Conservation (phyloP, 169 alveolate species). For the Eimeria tenella region DNA sequence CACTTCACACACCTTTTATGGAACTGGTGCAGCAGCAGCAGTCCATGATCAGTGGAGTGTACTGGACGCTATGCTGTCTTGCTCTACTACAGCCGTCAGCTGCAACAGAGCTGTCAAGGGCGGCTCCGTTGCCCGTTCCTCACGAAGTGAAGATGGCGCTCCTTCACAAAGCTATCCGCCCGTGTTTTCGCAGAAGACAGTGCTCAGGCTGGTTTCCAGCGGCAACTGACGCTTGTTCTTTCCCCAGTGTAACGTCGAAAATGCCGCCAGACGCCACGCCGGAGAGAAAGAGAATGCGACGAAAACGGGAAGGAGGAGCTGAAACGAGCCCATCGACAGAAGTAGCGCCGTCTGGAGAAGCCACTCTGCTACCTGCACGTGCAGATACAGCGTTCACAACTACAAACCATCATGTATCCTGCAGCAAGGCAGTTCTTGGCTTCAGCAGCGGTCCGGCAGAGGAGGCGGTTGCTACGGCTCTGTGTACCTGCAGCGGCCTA, state of each 20-base stretch:
- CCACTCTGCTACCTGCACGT: neutral
- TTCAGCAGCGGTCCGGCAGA: slow-evolving; percentile 35
- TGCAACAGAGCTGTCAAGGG: neutral
- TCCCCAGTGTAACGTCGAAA: neutral
- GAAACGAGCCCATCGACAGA: neutral
- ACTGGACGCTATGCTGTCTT: slow-evolving; percentile 56
- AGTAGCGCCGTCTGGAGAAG: neutral
- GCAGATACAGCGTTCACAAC: neutral
- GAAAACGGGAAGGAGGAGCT: neutral
- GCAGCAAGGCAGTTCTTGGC: neutral
- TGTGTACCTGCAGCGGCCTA: slow-evolving; percentile 58
- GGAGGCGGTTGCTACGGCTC: slow-evolving; percentile 36
- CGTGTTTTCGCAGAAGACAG: slow-evolving; percentile 25
- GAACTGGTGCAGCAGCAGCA: slow-evolving; percentile 55
- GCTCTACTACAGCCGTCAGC: slow-evolving; percentile 20
- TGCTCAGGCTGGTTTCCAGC: slow-evolving; percentile 53
- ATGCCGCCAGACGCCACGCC: neutral
- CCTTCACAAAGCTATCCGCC: slow-evolving; percentile 2
- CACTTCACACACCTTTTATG: slow-evolving; percentile 14
- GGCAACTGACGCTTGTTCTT: neutral
- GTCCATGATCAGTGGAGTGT: slow-evolving; percentile 38
- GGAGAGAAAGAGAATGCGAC: neutral
- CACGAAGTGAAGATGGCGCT: neutral
- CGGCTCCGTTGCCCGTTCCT: neutral
- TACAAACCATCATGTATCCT: neutral